Evolutionary conservation across 1,139 yeast genomes (phyloP), one percentile per base, ranked within the genome.

Genomic region (Geotrichum siamense): DNA sequence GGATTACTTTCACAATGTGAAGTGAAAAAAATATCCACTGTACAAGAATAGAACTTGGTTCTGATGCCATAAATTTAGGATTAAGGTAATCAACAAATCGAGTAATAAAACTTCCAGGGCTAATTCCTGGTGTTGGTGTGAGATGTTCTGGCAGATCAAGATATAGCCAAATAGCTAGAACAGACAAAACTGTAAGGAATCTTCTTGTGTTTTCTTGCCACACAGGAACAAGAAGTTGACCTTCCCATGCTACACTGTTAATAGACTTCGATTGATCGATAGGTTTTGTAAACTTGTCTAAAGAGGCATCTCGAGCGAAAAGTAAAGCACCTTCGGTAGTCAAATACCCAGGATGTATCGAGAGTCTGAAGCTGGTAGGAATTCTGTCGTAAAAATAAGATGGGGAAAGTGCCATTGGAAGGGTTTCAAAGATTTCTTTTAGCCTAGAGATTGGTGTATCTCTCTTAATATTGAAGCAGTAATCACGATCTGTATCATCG

Each of bases 111-210:
- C 79, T 79, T n/a, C 94, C 82, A 48, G 86, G 69, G 53, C 91
- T 82, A 48, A 79, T 72, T 23, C 96, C 96, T 0, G 97, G 97
- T 3, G 97, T 89, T 41, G 96, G 96, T 34, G 89, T 76, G 47
- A 86, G 70, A 55, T 71, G 75, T 59, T 86, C 95, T 1, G 98
- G 98, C 60, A 91, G 71, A 65, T 91, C 97, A 2, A 94, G 79
- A 63, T 89, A 91, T 51, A 91, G 73, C 97, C 98, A 91, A 16
- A 66, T 66, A 12, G 73, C 44, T 56, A 87, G 68, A 5, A 72
- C 50, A 0, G 73, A 44, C 15, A 74, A 49, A 41, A 79, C 69
- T 1, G 71, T 52, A 49, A 72, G 65, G 52, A 72, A 71, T 20
- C 75, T 71, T 43, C 71, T 67, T 37, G 67, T 61, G 58, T 81